phyloP scores from a whole-genome alignment of 352 stramenopile species.

The Phytophthora macrochlamydospora region DNA sequence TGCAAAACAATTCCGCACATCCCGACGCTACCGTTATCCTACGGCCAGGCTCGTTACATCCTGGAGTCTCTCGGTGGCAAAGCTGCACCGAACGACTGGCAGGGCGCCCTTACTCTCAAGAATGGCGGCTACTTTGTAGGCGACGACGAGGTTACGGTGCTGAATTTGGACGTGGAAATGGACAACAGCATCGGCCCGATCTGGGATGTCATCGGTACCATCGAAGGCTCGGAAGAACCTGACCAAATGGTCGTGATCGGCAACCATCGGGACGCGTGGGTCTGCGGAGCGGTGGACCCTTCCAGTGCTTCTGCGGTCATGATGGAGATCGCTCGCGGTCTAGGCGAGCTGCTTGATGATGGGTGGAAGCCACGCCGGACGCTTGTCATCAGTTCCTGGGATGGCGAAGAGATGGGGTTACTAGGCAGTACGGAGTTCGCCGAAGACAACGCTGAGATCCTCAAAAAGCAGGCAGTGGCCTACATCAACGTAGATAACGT shows the following conservation, averaged over 20 bases:
- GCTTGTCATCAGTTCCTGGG: constrained; percentile 76
- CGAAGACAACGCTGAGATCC: constrained; percentile 45
- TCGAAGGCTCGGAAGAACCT: constrained; percentile 50
- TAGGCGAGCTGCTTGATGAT: constrained; percentile 46
- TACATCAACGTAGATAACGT: constrained; percentile 84
- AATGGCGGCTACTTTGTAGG: constrained; percentile 72
- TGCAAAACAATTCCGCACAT: constrained; percentile 33
- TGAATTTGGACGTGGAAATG: constrained; percentile 66
- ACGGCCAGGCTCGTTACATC: constrained; percentile 74
- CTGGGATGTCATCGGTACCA: constrained; percentile 48
- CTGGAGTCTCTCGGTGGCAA: constrained; percentile 61
- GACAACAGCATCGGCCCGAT: constrained; percentile 78
- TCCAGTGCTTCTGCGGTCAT: constrained; percentile 71
- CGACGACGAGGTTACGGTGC: constrained; percentile 46
- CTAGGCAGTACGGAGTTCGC: constrained; percentile 76
- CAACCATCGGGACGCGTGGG: constrained; percentile 89
- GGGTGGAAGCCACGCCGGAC: constrained; percentile 64
- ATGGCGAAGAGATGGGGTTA: constrained; percentile 75
- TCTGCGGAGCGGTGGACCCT: constrained; percentile 82
- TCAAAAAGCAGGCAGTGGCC: constrained; percentile 60
- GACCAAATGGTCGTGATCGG: constrained; percentile 77
- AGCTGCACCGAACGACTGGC: constrained; percentile 51
- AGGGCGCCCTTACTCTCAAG: constrained; percentile 54
- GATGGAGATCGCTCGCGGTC: constrained; percentile 68
- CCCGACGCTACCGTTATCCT: constrained; percentile 57